Percentiles rank a stretch among this genome's conserved stretches.
Conservation (phyloP, 225 moss, liverwort and hornwort species). For the Pseudisothecium myosuroides region DNA sequence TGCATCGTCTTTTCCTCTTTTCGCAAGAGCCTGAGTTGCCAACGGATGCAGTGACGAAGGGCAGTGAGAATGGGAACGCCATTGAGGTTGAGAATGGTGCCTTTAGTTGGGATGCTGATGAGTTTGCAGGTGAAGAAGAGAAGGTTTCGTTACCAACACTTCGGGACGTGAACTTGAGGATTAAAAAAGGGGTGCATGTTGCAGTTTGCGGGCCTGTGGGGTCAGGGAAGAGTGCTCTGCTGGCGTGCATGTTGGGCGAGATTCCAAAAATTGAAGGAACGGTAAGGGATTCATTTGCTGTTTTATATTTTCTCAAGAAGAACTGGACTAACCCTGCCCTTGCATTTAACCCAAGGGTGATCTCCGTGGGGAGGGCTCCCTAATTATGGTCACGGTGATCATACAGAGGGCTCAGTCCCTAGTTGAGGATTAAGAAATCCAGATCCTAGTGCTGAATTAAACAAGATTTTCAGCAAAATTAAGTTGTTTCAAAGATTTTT, state of each 20-base stretch:
- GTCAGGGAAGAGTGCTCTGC: slow-evolving; percentile 43
- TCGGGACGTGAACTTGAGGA: slow-evolving; percentile 15
- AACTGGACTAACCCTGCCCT: background rate
- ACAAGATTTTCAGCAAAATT: background rate
- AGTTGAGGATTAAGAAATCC: background rate
- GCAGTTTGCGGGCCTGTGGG: slow-evolving; percentile 48
- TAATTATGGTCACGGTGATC: background rate
- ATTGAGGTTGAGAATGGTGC: slow-evolving; percentile 14
- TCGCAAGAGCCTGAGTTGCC: slow-evolving; percentile 35
- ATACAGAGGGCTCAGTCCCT: background rate
- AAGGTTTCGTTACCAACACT: background rate
- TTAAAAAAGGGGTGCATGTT: slow-evolving; percentile 20
- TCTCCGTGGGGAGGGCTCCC: background rate
- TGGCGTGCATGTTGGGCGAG: slow-evolving; percentile 48
- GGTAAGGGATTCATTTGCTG: slow-evolving; percentile 2
- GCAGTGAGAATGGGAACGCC: background rate
- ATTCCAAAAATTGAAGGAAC: slow-evolving; percentile 38
- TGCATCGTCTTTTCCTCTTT: slow-evolving; percentile 26
- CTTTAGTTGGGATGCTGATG: slow-evolving; percentile 17
- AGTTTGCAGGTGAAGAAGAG: background rate
- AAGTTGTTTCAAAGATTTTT: background rate
- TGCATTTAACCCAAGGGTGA: background rate
- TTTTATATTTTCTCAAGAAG: background rate
- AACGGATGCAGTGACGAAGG: slow-evolving; percentile 8
- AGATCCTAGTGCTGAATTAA: background rate